Evolutionary conservation across 768 basidiomycete genomes (phyloP), one percentile per base, ranked within the genome.

Genomic region (Cyclocybe cylindracea): DNA sequence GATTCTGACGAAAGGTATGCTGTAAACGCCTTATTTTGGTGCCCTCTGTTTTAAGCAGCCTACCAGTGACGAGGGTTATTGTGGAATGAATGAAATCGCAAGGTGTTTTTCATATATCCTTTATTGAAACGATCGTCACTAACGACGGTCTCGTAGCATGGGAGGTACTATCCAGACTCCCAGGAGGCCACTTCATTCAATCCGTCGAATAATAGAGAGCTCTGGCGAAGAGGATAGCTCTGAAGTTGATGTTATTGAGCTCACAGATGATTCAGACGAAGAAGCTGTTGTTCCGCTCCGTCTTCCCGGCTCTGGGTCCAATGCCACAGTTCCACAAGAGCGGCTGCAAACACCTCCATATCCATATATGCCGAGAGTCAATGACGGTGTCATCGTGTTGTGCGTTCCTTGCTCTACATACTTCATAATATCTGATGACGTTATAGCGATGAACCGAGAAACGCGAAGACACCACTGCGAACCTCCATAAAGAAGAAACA

Each of bases 401-500:
- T 73, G 48, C 45, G 68, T 56, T 35, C 4, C 7, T 14, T 48
- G 8, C 36, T 41, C 38, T 13, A 41, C 9, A 10, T 31, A n/a
- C 35, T 13, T 48, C 13, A 39, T 40, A 38, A 32, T 56, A 24
- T 48, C 24, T 32, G 10, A 24, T 5, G 16, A 5, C 19, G 31
- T 33, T 3, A n/a, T 19, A 74, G 75, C 32, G 68, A 85, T 55
- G 83, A 84, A 51, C 79, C 82, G 7, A 77, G 64, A 46, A 70
- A 69, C 44, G 72, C 78, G 10, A 72, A 71, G 29, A 83, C 71
- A 58, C 84, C 81, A 4, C 54, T 80, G 31, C 72, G 48, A 13
- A 36, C 54, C 44, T 48, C 37, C 10, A 48, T 10, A 41, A 47
- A 53, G 31, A 55, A 50, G 18, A 24, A 24, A 24, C 24, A 24